phyloP scores from a whole-genome alignment of 169 alveolate species.

The Besnoitia besnoiti region DNA sequence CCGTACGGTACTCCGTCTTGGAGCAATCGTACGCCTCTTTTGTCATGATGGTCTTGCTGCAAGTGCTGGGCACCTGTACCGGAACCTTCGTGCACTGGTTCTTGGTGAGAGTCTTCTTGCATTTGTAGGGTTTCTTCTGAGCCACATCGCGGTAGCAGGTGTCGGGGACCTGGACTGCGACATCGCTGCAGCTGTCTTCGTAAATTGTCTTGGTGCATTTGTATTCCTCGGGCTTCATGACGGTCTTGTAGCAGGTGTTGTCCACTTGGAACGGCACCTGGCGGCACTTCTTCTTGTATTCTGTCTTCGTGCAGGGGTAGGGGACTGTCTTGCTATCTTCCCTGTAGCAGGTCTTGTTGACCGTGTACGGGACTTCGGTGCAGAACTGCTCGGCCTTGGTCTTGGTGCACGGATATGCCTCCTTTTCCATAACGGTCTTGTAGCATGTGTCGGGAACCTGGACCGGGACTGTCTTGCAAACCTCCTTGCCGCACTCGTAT shows the following conservation, averaged over 20 bases:
- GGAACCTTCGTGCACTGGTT: conserved; percentile 62
- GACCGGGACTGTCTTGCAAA: conserved; percentile 40
- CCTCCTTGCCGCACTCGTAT: conserved; percentile 52
- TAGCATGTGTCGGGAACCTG: conserved; percentile 49
- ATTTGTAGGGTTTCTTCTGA: conserved; percentile 55
- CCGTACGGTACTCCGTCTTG: conserved; percentile 51
- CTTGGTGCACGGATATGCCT: conserved; percentile 57
- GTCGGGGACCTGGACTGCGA: conserved; percentile 50
- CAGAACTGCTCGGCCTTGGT: conserved; percentile 33
- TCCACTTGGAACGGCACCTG: conserved; percentile 41
- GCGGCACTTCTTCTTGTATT: conserved; percentile 42
- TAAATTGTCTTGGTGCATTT: conserved; percentile 27
- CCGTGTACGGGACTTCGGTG: conserved; percentile 47
- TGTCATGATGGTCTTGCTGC: conserved; percentile 49
- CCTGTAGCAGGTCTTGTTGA: conserved; percentile 43
- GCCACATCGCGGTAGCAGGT: conserved; percentile 62
- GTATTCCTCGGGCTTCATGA: conserved; percentile 41
- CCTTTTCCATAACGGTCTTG: conserved; percentile 46
- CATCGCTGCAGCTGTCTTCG: conserved; percentile 29
- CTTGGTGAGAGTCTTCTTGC: conserved; percentile 49
- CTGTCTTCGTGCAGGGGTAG: conserved; percentile 39
- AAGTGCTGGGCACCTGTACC: conserved; percentile 34
- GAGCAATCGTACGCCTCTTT: conserved; percentile 63
- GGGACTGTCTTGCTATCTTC: conserved; percentile 26
- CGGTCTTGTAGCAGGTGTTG: conserved; percentile 42